A percentile compares a stretch with the other conserved stretches of the same genome.
Evolutionary conservation across 257 asterid genomes (phyloP).

Genomic region (Ophiorrhiza pumila): DNA sequence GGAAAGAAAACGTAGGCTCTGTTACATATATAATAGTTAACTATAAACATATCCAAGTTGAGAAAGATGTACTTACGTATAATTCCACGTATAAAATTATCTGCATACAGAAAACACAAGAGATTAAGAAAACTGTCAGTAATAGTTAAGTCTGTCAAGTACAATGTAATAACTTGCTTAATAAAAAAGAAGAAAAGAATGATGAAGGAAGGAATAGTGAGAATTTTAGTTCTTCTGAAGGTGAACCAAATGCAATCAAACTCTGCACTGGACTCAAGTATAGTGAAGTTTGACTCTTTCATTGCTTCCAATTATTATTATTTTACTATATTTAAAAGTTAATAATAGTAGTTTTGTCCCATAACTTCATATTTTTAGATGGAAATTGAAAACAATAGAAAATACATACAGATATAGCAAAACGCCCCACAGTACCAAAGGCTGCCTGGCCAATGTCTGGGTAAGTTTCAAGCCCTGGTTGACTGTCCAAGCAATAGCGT

Average conservation of each 20-base stretch:
- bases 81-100: slow-evolving; percentile 76
- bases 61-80: slow-evolving; percentile 64
- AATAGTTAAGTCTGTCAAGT: slow-evolving; percentile 9
- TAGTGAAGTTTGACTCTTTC: too few species aligned
- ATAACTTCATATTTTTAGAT: too few species aligned
- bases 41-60: neutral
- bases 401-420: slow-evolving; percentile 71
- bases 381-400: neutral
- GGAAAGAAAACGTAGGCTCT: neutral
- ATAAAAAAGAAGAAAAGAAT: too few species aligned
- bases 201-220: too few species aligned
- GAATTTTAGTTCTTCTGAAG: too few species aligned
- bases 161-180: neutral
- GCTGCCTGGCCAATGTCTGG: slow-evolving; percentile 99
- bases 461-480: slow-evolving; percentile 90
- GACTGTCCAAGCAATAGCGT: slow-evolving; percentile 81
- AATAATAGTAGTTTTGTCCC: neutral
- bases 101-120: slow-evolving; percentile 50
- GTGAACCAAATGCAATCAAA: too few species aligned
- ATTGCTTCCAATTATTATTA: neutral
- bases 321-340: neutral
- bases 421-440: slow-evolving; percentile 77
- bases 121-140: slow-evolving; percentile 22
- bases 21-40: neutral
- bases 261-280: too few species aligned